These are phyloP conservation scores for Firmiana major DNA, from an alignment of 345 rosid species.

Conservation along the genomic window DNA sequence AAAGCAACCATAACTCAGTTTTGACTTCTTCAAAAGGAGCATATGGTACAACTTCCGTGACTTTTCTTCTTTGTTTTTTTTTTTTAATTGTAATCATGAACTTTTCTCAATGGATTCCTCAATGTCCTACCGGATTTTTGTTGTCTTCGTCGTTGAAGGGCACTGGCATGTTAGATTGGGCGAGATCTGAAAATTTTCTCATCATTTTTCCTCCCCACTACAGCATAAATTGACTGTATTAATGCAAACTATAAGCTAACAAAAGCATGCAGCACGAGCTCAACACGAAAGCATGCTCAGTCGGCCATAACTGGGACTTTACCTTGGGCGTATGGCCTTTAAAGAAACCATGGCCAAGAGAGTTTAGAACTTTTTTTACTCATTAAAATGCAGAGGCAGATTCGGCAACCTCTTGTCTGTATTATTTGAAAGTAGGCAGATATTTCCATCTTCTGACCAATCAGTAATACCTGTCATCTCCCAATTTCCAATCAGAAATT, in stretches of 20 bases:
- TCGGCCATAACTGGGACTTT: neutral
- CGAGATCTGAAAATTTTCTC: neutral
- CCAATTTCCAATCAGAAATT: neutral
- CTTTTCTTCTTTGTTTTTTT: neutral
- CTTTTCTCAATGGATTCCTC: neutral
- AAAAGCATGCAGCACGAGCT: neutral
- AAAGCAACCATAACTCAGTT: neutral
- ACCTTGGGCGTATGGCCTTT: neutral
- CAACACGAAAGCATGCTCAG: neutral
- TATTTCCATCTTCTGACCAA: neutral
- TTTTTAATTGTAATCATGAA: neutral
- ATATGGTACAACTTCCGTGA: neutral
- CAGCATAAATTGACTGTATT: neutral
- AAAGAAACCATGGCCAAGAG: neutral
- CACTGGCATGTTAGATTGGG: neutral
- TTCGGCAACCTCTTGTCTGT: neutral
- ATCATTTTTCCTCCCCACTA: neutral
- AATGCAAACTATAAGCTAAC: neutral
- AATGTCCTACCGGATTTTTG: neutral
- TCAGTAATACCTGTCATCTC: neutral
- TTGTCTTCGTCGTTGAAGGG: neutral
- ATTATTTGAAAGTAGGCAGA: too few relatives aligned
- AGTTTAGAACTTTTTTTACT: neutral
- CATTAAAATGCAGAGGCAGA: neutral
- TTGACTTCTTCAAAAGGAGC: neutral